Evolutionary conservation across 345 rosid species (phyloP).

Genomic region (Ailanthus altissimus): DNA sequence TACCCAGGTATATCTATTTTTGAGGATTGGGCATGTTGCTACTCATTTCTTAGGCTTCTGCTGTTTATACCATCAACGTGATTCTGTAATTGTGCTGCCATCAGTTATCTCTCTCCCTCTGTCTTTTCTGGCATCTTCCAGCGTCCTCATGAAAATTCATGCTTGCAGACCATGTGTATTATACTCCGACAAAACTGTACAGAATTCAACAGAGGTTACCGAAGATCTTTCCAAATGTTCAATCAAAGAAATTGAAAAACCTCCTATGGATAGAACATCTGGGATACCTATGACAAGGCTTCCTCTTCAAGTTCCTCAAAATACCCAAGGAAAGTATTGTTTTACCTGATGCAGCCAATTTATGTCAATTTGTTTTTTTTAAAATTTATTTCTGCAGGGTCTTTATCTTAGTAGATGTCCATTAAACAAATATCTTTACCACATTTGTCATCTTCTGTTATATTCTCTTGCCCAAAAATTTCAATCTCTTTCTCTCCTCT

Average conservation of each 20-base stretch:
- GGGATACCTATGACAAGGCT: slow-evolving; percentile 72
- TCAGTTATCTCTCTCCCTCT: not conserved
- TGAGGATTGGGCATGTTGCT: slow-evolving; percentile 7
- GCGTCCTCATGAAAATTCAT: slow-evolving; percentile 15
- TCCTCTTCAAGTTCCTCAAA: slow-evolving; percentile 82
- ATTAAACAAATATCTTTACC: not conserved
- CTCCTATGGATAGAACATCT: slow-evolving; percentile 55
- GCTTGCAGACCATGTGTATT: slow-evolving; percentile 76
- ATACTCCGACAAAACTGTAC: slow-evolving; percentile 66
- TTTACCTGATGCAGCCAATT: not conserved
- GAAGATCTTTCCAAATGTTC: slow-evolving; percentile 82
- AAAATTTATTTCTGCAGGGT: not conserved
- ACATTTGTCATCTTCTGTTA: not conserved
- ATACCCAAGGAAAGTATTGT: slow-evolving; percentile 48
- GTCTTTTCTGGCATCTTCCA: not conserved
- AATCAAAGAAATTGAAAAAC: slow-evolving; percentile 71
- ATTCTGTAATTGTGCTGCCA: not conserved
- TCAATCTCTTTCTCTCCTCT: not conserved
- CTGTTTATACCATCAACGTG: not conserved
- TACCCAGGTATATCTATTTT: slow-evolving; percentile 66
- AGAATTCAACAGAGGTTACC: slow-evolving; percentile 56
- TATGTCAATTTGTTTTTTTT: not conserved
- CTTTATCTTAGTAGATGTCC: not conserved
- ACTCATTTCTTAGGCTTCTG: not conserved
- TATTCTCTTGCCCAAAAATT: slow-evolving; percentile 1